Base-by-base conservation (phyloP, 768 basidiomycete species). In the Tulasnella sp. region DNA sequence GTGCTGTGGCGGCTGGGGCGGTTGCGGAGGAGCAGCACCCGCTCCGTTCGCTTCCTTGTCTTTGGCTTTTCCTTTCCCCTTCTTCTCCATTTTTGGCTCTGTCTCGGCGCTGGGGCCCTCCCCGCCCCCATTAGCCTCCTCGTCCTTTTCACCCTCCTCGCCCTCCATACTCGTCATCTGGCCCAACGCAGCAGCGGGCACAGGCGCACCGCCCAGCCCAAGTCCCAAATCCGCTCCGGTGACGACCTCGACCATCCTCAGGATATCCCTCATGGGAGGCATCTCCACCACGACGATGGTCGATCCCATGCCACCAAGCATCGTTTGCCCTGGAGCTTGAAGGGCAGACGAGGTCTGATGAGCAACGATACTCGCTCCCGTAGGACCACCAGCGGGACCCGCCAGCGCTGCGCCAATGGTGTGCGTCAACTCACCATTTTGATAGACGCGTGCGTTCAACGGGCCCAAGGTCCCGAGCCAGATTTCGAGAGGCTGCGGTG, bases 391-490 rank as follows among this genome's bases (percentile, higher is more conserved):
- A 7, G 77, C 11, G 41, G 64, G n/a, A 44, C 80, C 37, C 37
- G 40, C 31, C n/a, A 64, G 60, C 60, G 60, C 60, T 50, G 72
- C 79, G 9, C 84, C 82, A 58, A 81, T 40, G 42, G 76, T 73
- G 31, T 76, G 48, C 64, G 83, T 75, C 77, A 82, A 72, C 86
- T 86, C 69, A 81, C 84, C 72, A 87, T 85, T 79, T 89, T 93
- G 93, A 86, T 93, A 96, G 74, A 93, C 90, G 31, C 93, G 92
- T 77, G 92, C 88, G 31, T 88, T 89, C 64, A 98, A 89, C 20
- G 96, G 96, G 11, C 96, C 96, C 28, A 97, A 88, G 82, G 93
- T 94, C 41, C 96, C 96, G 14, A 98, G 90, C 86, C 96, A 98
- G 31, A 97, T 92, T 83, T 96, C 93, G 69, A 97, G 89, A 1